Evolutionary conservation across 805 yeast genomes (phyloP).

Genomic region (Lachancea fermentati): DNA sequence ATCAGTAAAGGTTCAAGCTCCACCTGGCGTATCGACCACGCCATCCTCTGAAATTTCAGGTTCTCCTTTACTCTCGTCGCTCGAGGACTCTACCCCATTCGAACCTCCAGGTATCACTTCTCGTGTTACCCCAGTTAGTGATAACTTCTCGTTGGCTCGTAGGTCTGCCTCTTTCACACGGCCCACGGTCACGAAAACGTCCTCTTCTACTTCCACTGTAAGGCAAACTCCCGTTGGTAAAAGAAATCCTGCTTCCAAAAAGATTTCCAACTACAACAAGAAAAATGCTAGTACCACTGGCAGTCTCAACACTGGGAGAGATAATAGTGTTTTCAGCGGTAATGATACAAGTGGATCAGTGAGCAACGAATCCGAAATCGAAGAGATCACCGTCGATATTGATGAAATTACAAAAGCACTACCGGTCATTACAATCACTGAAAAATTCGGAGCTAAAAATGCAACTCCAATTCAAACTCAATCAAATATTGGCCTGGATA

Average conservation of each 20-base stretch:
- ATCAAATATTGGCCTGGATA: constrained; percentile 21
- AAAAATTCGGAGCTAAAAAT: constrained; percentile 15
- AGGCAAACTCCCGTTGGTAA: neutral
- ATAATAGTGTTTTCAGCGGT: constrained; percentile 7
- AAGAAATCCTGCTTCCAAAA: constrained; percentile 1
- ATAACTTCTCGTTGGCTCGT: neutral
- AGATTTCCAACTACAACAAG: neutral
- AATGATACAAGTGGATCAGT: constrained; percentile 1
- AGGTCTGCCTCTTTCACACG: constrained; percentile 1
- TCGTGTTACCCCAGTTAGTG: neutral
- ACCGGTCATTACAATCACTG: constrained; percentile 25
- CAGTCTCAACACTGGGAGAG: constrained; percentile 3
- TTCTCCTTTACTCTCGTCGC: neutral
- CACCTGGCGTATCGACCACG: neutral
- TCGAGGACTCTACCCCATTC: neutral
- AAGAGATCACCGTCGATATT: constrained; percentile 17
- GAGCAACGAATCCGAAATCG: constrained; percentile 4
- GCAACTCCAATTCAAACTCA: constrained; percentile 18
- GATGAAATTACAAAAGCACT: constrained; percentile 19
- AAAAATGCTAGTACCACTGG: constrained; percentile 1
- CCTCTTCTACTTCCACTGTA: neutral
- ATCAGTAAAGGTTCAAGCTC: neutral
- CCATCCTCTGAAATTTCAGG: neutral
- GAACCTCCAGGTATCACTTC: neutral
- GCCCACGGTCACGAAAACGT: neutral